Percentiles rank a stretch among this genome's conserved stretches.
Evolutionary conservation across 2,329 filamentous ascomycete genomes (phyloP).

Genomic region (Mariannaea sp.): DNA sequence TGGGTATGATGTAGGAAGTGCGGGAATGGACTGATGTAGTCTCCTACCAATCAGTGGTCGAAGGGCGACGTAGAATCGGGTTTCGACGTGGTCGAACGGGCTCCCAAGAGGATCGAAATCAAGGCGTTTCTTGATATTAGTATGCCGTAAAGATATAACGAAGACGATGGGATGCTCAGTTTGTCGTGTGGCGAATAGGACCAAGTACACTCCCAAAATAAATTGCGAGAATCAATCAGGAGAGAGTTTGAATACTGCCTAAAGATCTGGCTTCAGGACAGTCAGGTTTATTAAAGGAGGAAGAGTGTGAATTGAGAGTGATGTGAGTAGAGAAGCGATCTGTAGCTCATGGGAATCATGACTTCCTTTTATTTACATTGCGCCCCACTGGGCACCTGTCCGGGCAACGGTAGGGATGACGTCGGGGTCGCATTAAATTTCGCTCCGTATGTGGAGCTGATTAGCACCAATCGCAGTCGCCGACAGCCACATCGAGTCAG

Average conservation of each 20-base stretch:
- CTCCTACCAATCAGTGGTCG: constrained; percentile 52
- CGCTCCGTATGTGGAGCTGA: constrained; percentile 26
- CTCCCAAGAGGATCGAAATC: constrained; percentile 65
- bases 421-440: constrained; percentile 27
- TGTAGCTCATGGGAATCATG: constrained; percentile 25
- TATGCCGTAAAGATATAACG: constrained; percentile 48
- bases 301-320: constrained; percentile 7
- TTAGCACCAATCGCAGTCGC: constrained; percentile 25
- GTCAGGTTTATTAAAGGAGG: constrained; percentile 15
- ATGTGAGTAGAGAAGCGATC: constrained; percentile 30
- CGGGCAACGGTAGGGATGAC: constrained; percentile 41
- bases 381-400: constrained; percentile 43
- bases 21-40: constrained; percentile 29
- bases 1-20: constrained; percentile 9
- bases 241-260: constrained; percentile 30
- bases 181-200: constrained; percentile 52
- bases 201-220: constrained; percentile 50
- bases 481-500: constrained; percentile 10
- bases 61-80: constrained; percentile 49
- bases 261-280: constrained; percentile 30
- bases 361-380: constrained; percentile 54
- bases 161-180: constrained; percentile 56
- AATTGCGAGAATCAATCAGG: constrained; percentile 34
- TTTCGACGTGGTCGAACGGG: constrained; percentile 53
- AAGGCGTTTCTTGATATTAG: constrained; percentile 63